Evolutionary conservation across 768 basidiomycete species (phyloP).

Genomic region (Calocera cornea): DNA sequence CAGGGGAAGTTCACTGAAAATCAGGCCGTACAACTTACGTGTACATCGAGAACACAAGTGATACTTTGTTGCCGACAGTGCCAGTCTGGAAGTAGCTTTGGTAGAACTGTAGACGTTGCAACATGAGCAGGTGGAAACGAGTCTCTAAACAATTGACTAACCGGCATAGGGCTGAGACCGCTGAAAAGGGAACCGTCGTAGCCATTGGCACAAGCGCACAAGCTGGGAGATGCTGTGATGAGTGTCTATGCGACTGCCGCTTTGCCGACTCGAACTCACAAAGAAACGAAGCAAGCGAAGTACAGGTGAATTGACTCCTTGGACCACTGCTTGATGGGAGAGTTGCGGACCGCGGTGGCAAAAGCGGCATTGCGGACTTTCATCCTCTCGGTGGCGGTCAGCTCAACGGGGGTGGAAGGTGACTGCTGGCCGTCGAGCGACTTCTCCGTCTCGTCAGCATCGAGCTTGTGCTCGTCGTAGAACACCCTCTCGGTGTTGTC

Average conservation of each 20-base stretch:
- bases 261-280: too few species aligned
- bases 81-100: constrained; percentile 16
- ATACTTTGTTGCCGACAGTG: constrained; percentile 14
- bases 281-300: background rate
- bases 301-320: background rate
- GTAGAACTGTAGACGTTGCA: constrained; percentile 15
- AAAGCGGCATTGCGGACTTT: background rate
- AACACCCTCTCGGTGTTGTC: background rate
- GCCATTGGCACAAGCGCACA: constrained; percentile 22
- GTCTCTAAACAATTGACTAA: constrained; percentile 10
- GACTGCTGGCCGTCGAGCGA: background rate
- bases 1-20: background rate
- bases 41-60: constrained; percentile 20
- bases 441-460: background rate
- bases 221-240: constrained; percentile 11
- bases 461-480: background rate
- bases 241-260: background rate
- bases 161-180: constrained; percentile 16
- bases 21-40: background rate
- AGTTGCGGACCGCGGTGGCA: background rate
- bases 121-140: constrained; percentile 15
- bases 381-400: background rate
- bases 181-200: constrained; percentile 19
- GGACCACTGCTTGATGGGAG: background rate
- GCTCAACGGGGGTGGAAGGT: background rate